Percentiles rank a stretch among this genome's conserved stretches.
Conservation (phyloP, 371 early-diverging fungal genomes). For the Rhizopus arrhizus region DNA sequence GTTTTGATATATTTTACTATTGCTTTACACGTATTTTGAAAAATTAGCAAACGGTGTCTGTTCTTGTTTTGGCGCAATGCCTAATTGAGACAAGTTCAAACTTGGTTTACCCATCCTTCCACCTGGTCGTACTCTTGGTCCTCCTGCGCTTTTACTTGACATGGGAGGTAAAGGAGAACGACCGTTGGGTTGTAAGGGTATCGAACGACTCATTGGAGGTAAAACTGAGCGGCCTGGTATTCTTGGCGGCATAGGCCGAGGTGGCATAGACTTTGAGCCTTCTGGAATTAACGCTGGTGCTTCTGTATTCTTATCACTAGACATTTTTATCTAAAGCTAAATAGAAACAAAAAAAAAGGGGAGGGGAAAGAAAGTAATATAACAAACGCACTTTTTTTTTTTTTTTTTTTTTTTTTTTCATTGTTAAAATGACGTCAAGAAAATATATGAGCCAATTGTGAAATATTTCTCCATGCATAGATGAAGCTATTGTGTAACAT, state of each 20-base stretch:
- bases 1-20: background rate
- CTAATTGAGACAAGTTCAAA: slow-evolving; percentile 46
- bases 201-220: slow-evolving; percentile 46
- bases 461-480: too few species aligned
- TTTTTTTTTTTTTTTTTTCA: too few species aligned
- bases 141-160: slow-evolving; percentile 12
- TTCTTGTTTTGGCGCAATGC: slow-evolving; percentile 37
- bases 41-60: slow-evolving; percentile 70
- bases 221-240: slow-evolving; percentile 39
- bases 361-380: too few species aligned
- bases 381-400: too few species aligned
- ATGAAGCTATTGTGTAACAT: too few species aligned
- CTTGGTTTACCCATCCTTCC: slow-evolving; percentile 38
- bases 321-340: too few species aligned
- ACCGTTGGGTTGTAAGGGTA: slow-evolving; percentile 3
- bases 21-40: slow-evolving; percentile 70
- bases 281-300: too few species aligned
- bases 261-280: slow-evolving; percentile 9
- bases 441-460: too few species aligned
- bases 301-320: too few species aligned
- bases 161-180: slow-evolving; percentile 24
- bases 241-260: slow-evolving; percentile 24
- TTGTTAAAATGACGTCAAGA: too few species aligned
- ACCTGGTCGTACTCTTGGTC: slow-evolving; percentile 15
- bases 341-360: too few species aligned